These are phyloP conservation scores for Guadua angustifolia DNA, from an alignment of 176 grass and related monocot species.

Conservation along the genomic window DNA sequence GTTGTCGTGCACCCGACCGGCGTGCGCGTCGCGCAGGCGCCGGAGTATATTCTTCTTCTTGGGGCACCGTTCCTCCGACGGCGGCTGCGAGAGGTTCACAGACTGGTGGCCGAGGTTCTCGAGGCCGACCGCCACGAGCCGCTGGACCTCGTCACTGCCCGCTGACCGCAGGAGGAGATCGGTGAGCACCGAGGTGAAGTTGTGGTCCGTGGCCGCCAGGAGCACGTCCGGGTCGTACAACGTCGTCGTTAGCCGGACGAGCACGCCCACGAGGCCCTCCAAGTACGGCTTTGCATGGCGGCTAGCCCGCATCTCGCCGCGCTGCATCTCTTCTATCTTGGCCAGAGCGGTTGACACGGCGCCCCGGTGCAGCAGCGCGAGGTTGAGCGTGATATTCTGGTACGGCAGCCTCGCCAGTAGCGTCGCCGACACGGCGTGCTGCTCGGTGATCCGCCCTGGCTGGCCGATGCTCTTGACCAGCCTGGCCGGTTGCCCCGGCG, in stretches of 20 bases:
- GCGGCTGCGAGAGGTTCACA: conserved; percentile 52
- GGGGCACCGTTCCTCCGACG: conserved; percentile 23
- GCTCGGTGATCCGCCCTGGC: conserved; percentile 59
- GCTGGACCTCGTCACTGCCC: conserved; percentile 76
- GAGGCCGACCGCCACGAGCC: conserved; percentile 66
- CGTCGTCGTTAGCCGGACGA: conserved; percentile 74
- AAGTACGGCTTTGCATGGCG: conserved; percentile 64
- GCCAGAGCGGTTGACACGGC: conserved; percentile 46
- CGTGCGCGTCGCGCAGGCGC: conserved; percentile 48
- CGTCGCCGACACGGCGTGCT: conserved; percentile 59
- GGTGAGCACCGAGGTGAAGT: conserved; percentile 63
- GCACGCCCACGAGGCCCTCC: conserved; percentile 69
- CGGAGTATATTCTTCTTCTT: conserved; percentile 64
- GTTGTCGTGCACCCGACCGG: conserved; percentile 52
- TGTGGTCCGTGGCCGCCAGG: conserved; percentile 54
- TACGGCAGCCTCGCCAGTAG: conserved; percentile 74
- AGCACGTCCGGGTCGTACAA: conserved; percentile 72
- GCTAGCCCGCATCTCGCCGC: conserved; percentile 55
- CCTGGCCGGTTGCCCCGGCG: conserved; percentile 53
- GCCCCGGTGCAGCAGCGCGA: conserved; percentile 55
- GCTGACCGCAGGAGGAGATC: conserved; percentile 61
- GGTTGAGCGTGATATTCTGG: conserved; percentile 72
- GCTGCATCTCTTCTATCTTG: conserved; percentile 78
- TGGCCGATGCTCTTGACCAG: conserved; percentile 60
- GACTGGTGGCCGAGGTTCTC: conserved; percentile 79